Evolutionary conservation across 345 rosid species (phyloP).

Genomic region (Sisymbrium altissimum): DNA sequence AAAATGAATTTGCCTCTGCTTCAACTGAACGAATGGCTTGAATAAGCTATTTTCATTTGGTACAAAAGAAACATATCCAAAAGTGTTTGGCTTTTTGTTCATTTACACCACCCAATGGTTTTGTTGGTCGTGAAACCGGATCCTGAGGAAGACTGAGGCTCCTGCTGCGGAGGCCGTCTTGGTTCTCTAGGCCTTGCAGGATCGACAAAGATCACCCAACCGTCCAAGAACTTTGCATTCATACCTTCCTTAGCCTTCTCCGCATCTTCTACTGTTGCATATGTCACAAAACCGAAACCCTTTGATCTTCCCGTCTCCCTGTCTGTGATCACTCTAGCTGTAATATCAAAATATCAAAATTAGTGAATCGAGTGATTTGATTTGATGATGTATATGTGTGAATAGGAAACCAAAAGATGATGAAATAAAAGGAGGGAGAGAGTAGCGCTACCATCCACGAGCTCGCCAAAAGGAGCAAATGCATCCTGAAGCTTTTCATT

Average conservation of each 20-base stretch:
- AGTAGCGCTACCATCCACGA: slow-evolving; percentile 52
- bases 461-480: slow-evolving; percentile 70
- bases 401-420: neutral
- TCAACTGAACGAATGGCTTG: neutral
- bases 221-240: slow-evolving; percentile 89
- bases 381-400: neutral
- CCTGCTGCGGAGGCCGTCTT: slow-evolving; percentile 35
- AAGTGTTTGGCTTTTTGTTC: slow-evolving; percentile 24
- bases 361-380: neutral
- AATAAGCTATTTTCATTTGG: neutral
- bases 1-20: neutral
- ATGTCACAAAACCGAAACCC: slow-evolving; percentile 81
- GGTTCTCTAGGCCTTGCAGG: slow-evolving; percentile 78
- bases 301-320: slow-evolving; percentile 70
- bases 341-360: neutral
- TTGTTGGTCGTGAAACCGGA: slow-evolving; percentile 66
- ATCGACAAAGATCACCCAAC: slow-evolving; percentile 95
- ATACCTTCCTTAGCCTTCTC: slow-evolving; percentile 78
- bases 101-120: slow-evolving; percentile 81
- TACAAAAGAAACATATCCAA: neutral
- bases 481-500: slow-evolving; percentile 75
- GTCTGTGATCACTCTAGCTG: slow-evolving; percentile 70
- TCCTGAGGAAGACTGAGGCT: slow-evolving; percentile 37
- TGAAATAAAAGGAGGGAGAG: neutral
- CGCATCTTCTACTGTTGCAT: slow-evolving; percentile 69